Base-by-base conservation (phyloP, 1,284 basidiomycete genomes). In the Microbotryum intermedium region DNA sequence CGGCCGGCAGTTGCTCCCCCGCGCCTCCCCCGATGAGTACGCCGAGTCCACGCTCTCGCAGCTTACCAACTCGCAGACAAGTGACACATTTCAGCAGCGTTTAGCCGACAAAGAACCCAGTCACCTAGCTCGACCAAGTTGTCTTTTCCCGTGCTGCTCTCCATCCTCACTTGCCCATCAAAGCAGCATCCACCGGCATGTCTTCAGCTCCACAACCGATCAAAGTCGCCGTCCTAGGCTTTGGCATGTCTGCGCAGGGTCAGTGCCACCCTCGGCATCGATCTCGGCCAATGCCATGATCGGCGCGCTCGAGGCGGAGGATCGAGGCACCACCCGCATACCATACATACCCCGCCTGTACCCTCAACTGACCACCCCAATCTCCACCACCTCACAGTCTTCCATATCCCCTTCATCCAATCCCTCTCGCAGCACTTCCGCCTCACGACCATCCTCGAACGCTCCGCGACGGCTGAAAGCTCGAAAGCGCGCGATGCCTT, bases 341-440 rank as follows among this genome's bases (percentile, higher is more conserved):
- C 34, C 9, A 16, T 7, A 49, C 23, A 30, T 28, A 13, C 11
- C 3, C 18, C 26, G 7, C 16, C 28, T 44, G 18, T 16, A 6
- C 30, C 48, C 10, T 47, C 13, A 39, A 39, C 34, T 39, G 18
- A 39, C 11, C 11, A 39, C 34, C 34, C 34, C 34, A 39, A 11
- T 10, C 29, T 30, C 29, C 29, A 43, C 48, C 6, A 16, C 21
- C 18, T 9, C 42, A 9, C 50, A 53, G 60, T 67, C 6, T 69
- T 90, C 75, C 88, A 91, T 72, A 72, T 84, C 62, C 88, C 88
- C 0, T 86, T 89, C 74, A 77, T 90, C 61, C 80, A 84, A 53
- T 83, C 85, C 4, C 79, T 87, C n/a, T 84, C 87, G 0, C 78
- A 86, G 39, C 74, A 84, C 56, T 90, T 88, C 78, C 80, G 76